Conservation (phyloP, 192 early-diverging fungal genomes). For the Umbelopsis sp. region DNA sequence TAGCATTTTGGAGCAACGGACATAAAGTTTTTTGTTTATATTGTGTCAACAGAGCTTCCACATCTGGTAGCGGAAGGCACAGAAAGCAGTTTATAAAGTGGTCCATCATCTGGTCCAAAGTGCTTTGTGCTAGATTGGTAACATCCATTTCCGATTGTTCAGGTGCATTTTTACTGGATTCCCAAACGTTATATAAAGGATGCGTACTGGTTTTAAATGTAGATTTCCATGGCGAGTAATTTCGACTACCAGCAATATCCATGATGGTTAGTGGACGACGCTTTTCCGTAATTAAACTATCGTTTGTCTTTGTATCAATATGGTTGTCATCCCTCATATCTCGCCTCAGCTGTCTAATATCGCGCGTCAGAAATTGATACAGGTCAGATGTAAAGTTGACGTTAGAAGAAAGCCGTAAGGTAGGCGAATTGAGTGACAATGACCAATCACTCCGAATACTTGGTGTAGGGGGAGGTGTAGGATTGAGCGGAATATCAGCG, state of each 20-base stretch:
- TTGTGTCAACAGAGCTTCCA: conserved; percentile 13
- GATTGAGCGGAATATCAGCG: background rate
- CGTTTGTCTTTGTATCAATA: background rate
- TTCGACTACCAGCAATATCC: background rate
- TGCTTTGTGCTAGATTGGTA: background rate
- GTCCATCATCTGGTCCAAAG: conserved; percentile 25
- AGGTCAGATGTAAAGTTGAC: conserved; percentile 1
- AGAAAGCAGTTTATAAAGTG: conserved; percentile 35
- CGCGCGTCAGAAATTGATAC: conserved; percentile 1
- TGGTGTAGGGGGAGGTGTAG: background rate
- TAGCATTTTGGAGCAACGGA: conserved; percentile 31
- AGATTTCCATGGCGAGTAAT: conserved; percentile 23
- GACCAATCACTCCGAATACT: conserved; percentile 15
- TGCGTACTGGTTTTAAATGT: conserved; percentile 21
- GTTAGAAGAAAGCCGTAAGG: conserved; percentile 5
- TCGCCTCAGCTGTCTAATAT: background rate
- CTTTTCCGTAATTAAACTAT: background rate
- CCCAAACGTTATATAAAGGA: conserved; percentile 42
- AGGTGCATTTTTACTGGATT: conserved; percentile 11
- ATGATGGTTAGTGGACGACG: background rate
- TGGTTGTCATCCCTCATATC: background rate
- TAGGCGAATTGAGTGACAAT: background rate
- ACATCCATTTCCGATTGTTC: conserved; percentile 11
- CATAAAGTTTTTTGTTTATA: conserved; percentile 14
- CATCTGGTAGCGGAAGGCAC: conserved; percentile 27